Evolutionary conservation across 768 basidiomycete genomes (phyloP).

Genomic region (Nidularia pulvinata): DNA sequence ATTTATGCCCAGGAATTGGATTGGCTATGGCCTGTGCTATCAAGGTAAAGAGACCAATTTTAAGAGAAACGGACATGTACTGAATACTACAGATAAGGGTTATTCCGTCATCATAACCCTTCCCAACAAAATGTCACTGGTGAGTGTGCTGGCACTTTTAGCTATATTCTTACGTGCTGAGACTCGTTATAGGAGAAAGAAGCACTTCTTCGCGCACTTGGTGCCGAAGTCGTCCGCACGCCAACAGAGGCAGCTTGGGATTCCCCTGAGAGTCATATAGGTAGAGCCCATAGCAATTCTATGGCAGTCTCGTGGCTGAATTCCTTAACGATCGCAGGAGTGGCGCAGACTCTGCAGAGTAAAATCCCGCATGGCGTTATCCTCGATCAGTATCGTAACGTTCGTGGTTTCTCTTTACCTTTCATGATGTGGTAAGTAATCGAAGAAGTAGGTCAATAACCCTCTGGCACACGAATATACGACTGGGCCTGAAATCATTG

Average conservation of each 20-base stretch:
- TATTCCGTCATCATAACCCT: slow-evolving; percentile 89
- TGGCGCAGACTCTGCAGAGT: slow-evolving; percentile 75
- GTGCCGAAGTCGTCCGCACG: slow-evolving; percentile 94
- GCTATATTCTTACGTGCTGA: not conserved
- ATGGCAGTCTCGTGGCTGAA: slow-evolving; percentile 73
- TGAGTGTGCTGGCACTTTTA: slow-evolving; percentile 22
- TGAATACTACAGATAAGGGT: slow-evolving; percentile 89
- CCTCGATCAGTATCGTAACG: slow-evolving; percentile 89
- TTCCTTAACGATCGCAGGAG: slow-evolving; percentile 86
- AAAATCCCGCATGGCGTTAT: slow-evolving; percentile 87
- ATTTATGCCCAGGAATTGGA: slow-evolving; percentile 79
- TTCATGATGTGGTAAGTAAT: not conserved
- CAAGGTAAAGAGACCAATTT: slow-evolving; percentile 57
- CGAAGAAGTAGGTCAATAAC: slow-evolving; percentile 64
- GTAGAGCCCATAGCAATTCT: slow-evolving; percentile 45
- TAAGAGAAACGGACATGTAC: slow-evolving; percentile 25
- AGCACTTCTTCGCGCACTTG: slow-evolving; percentile 86
- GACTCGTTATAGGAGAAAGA: slow-evolving; percentile 74
- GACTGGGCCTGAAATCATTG: slow-evolving; percentile 92
- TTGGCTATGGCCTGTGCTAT: slow-evolving; percentile 92
- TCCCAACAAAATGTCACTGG: slow-evolving; percentile 94
- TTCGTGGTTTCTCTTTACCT: slow-evolving; percentile 35
- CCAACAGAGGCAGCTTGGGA: slow-evolving; percentile 90
- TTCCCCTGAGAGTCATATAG: slow-evolving; percentile 89
- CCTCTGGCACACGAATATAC: slow-evolving; percentile 89